Percentiles rank a stretch among this genome's conserved stretches.
Evolutionary conservation across 441 rosid species (phyloP).

Genomic region (Kokia cookei): DNA sequence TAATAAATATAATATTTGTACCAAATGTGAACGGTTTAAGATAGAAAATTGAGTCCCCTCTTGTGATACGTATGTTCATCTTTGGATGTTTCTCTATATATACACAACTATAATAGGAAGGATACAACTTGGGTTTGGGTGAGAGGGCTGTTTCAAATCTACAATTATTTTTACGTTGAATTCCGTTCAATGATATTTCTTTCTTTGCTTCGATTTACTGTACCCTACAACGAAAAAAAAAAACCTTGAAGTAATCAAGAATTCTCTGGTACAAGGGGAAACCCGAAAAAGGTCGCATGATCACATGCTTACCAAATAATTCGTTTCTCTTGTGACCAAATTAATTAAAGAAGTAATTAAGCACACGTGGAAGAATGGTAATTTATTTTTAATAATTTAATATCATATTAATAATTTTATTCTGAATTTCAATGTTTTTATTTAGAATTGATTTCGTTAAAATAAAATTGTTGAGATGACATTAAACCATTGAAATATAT

Average conservation of each 20-base stretch:
- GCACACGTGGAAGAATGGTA: too few species aligned
- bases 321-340: not conserved
- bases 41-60: too few species aligned
- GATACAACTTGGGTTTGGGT: not conserved
- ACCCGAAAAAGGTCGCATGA: not conserved
- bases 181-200: not conserved
- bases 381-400: too few species aligned
- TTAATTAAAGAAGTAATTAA: not conserved
- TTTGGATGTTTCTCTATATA: not conserved
- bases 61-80: not conserved
- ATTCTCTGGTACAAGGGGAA: not conserved
- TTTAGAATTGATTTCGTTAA: too few species aligned
- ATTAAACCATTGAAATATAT: too few species aligned
- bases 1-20: too few species aligned
- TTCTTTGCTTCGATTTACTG: too few species aligned
- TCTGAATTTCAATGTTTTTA: too few species aligned
- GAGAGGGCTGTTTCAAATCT: not conserved
- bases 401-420: too few species aligned
- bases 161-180: not conserved
- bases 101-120: not conserved
- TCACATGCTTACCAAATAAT: not conserved
- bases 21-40: too few species aligned
- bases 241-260: not conserved
- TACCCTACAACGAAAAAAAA: not conserved
- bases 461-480: too few species aligned